A percentile compares a stretch with the other conserved stretches of the same genome.
Evolutionary conservation across 2,329 filamentous ascomycete species (phyloP).

Genomic region (Phyllosticta citribraziliensis): DNA sequence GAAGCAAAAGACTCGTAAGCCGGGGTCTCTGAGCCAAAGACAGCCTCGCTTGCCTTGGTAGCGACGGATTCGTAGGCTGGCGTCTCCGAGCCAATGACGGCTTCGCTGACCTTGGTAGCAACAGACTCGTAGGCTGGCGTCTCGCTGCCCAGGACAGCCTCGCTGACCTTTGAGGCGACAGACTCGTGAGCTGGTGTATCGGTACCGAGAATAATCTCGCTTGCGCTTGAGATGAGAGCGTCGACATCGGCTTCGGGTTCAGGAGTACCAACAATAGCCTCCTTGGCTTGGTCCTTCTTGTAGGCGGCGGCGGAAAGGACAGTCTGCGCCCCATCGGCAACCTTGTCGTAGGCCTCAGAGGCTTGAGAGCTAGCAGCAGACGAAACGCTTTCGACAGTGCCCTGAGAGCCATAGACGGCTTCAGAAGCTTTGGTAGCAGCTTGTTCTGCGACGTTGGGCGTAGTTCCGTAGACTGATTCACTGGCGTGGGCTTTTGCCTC

Average conservation of each 20-base stretch:
- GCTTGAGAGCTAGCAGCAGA: slow-evolving; percentile 21
- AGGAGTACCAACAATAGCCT: slow-evolving; percentile 16
- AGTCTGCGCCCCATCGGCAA: slow-evolving; percentile 12
- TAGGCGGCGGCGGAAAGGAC: slow-evolving; percentile 16
- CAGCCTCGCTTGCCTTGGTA: slow-evolving; percentile 32
- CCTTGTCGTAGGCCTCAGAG: slow-evolving; percentile 14
- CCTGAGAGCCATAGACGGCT: slow-evolving; percentile 12
- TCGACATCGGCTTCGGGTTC: slow-evolving; percentile 15
- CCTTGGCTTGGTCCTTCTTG: slow-evolving; percentile 16
- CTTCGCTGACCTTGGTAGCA: slow-evolving; percentile 8
- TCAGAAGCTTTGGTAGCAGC: slow-evolving; percentile 28
- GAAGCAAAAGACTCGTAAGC: slow-evolving; percentile 31
- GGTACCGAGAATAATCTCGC: slow-evolving; percentile 36
- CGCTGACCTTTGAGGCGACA: slow-evolving; percentile 36
- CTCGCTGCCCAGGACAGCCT: slow-evolving; percentile 37
- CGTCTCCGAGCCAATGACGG: slow-evolving; percentile 14
- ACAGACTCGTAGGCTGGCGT: slow-evolving; percentile 38
- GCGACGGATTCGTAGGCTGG: slow-evolving; percentile 12
- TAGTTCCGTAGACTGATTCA: slow-evolving; percentile 15
- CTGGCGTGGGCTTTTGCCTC: slow-evolving; percentile 17
- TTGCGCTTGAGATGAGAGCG: slow-evolving; percentile 30
- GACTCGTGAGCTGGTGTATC: slow-evolving; percentile 35
- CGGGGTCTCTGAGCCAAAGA: slow-evolving; percentile 40
- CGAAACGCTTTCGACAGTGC: slow-evolving; percentile 20
- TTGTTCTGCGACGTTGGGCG: slow-evolving; percentile 19